Evolutionary conservation across 2,329 filamentous ascomycete species (phyloP).

Genomic region (Xylaria multiplex): DNA sequence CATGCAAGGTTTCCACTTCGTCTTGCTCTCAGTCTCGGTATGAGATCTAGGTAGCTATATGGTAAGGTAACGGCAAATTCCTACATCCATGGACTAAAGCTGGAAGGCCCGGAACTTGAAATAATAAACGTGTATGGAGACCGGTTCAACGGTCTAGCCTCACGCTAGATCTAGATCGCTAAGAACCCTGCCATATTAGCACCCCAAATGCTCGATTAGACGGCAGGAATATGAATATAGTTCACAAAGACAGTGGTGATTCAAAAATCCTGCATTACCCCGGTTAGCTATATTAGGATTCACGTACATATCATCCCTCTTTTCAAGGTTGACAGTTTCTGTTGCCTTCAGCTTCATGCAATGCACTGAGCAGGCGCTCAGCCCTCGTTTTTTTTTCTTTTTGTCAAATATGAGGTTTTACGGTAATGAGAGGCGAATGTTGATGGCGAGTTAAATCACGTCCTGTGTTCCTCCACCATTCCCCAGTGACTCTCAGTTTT

Average conservation of each 20-base stretch:
- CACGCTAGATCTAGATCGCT: conserved; percentile 2
- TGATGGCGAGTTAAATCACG: neutral
- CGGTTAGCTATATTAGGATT: neutral
- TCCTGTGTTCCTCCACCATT: neutral
- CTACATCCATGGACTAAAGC: neutral
- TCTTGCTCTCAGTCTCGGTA: neutral
- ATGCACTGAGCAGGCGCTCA: neutral
- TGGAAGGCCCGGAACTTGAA: too few relatives aligned
- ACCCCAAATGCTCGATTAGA: neutral
- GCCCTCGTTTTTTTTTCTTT: neutral
- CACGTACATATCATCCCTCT: neutral
- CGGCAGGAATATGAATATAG: too few relatives aligned
- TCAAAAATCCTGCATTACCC: neutral
- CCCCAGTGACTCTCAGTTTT: neutral
- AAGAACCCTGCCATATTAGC: neutral
- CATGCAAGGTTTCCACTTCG: neutral
- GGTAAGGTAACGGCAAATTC: neutral
- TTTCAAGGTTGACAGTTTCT: neutral
- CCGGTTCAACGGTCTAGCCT: neutral
- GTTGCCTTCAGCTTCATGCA: conserved; percentile 1
- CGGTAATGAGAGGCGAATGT: neutral
- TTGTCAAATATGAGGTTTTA: neutral
- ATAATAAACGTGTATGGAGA: neutral
- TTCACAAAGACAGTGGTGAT: conserved; percentile 1
- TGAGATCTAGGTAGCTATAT: neutral